Evolutionary conservation across 2,329 filamentous ascomycete species (phyloP), one percentile per base, ranked within the genome.

Genomic region (Arachnomyces sp.): DNA sequence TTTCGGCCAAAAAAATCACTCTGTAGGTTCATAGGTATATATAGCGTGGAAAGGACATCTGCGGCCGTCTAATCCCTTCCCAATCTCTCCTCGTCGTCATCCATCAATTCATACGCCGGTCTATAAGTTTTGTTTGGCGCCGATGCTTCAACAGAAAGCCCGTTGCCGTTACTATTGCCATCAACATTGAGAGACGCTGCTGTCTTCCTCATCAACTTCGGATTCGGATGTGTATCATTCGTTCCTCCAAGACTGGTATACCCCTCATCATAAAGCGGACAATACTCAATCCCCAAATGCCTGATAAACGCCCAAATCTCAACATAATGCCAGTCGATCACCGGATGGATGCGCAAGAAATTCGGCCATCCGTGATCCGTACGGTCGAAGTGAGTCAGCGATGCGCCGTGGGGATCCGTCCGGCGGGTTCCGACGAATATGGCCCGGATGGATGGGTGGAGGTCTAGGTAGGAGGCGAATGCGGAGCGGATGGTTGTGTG

Each of bases 271-370:
- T 98, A 98, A 17, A 98, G 71, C 8, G 72, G 67, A 62, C 92
- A 96, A 58, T 95, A 98, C 4, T 82, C 80, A 18, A 96, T 80
- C 1, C 78, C 73, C 21, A 96, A 67, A 54, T 84, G 80, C 21
- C 54, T 56, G 73, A 86, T 71, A 57, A 93, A 88, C 13, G 81
- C 78, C 92, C 92, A 96, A 39, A 96, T 90, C 61, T 96, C 90
- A 8, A 79, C 77, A 62, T 95, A 95, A 61, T 92, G 86, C 92
- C 92, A 98, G 64, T 98, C 92, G 56, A 98, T 89, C 7, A 98
- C 85, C 0, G 92, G 90, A 63, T 98, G 88, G 44, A 96, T 74
- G 43, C 92, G 78, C 81, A 96, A 89, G 56, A 96, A 95, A 32
- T 73, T 68, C 28, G 92, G 92, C 92, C 92, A 98, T 2, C 83